Conservation (phyloP, 2,329 filamentous ascomycete genomes). For the Eutypa lata region DNA sequence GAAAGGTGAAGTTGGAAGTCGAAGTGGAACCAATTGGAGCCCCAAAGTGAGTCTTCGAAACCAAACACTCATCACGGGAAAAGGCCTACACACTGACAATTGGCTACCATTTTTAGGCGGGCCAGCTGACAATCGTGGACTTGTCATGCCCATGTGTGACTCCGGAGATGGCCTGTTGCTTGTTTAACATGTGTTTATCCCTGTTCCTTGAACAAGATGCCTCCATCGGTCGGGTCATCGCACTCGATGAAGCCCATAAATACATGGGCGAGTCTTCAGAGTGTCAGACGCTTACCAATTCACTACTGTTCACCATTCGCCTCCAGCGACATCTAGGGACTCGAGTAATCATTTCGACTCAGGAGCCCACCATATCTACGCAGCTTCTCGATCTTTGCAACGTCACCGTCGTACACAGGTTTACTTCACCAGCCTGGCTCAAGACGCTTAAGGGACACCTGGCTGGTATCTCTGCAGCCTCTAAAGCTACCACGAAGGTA, state of each 20-base stretch:
- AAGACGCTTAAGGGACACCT: conserved; percentile 41
- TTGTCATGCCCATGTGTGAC: conserved; percentile 71
- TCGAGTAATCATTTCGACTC: conserved; percentile 69
- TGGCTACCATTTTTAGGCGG: conserved; percentile 28
- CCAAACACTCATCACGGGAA: background rate
- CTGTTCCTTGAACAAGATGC: conserved; percentile 59
- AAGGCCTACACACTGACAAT: conserved; percentile 20
- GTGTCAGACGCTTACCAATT: conserved; percentile 56
- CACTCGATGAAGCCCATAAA: conserved; percentile 77
- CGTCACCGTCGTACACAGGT: conserved; percentile 70
- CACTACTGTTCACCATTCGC: conserved; percentile 61
- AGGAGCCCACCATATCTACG: conserved; percentile 71
- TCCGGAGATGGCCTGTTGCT: conserved; percentile 60
- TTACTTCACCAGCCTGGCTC: conserved; percentile 65
- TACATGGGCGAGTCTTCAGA: conserved; percentile 61
- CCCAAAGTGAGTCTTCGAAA: conserved; percentile 17
- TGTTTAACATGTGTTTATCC: conserved; percentile 70
- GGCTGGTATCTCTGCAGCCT: conserved; percentile 35
- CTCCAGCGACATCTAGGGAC: conserved; percentile 67
- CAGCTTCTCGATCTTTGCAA: conserved; percentile 69
- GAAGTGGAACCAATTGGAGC: conserved; percentile 25
- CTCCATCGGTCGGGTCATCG: conserved; percentile 56
- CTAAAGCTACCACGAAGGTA: background rate
- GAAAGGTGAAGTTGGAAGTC: background rate
- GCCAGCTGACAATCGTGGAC: conserved; percentile 64